These are phyloP conservation scores for Rhazya stricta DNA, from an alignment of 257 asterid genomes.

Conservation along the genomic window DNA sequence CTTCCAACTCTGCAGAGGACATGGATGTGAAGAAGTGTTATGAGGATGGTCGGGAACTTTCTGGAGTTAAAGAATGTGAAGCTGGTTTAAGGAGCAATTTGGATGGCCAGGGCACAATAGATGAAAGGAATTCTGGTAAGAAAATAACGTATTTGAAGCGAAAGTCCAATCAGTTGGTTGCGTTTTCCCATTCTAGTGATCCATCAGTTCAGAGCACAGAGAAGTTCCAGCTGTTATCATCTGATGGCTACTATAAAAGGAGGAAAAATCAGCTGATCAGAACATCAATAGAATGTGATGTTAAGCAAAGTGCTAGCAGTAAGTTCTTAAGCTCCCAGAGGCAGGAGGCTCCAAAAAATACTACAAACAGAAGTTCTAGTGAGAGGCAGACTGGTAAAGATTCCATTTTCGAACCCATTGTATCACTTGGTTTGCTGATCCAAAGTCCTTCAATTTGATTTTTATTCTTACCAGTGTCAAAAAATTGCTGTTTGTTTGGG, in stretches of 20 bases:
- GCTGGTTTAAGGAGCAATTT: slow-evolving; percentile 37
- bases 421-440: neutral
- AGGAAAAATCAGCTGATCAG: slow-evolving; percentile 83
- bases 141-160: slow-evolving; percentile 57
- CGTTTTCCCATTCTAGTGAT: slow-evolving; percentile 48
- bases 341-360: slow-evolving; percentile 31
- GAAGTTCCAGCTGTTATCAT: slow-evolving; percentile 34
- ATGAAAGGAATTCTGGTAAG: slow-evolving; percentile 41
- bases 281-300: slow-evolving; percentile 43
- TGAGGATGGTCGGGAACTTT: slow-evolving; percentile 31
- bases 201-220: slow-evolving; percentile 25
- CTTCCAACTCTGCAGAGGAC: slow-evolving; percentile 18
- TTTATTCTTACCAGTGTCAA: neutral
- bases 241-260: slow-evolving; percentile 77
- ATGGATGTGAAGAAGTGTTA: slow-evolving; percentile 13
- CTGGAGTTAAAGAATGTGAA: slow-evolving; percentile 33
- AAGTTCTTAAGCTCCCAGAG: slow-evolving; percentile 18
- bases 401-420: slow-evolving; percentile 1
- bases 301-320: slow-evolving; percentile 33
- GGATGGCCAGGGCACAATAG: slow-evolving; percentile 36
- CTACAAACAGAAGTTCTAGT: slow-evolving; percentile 15
- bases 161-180: slow-evolving; percentile 77
- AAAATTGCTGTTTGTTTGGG: neutral
- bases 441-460: neutral
- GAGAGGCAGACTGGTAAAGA: slow-evolving; percentile 40